These are phyloP conservation scores for Lentinula raphanica DNA, from an alignment of 768 basidiomycete species.

Conservation along the genomic window DNA sequence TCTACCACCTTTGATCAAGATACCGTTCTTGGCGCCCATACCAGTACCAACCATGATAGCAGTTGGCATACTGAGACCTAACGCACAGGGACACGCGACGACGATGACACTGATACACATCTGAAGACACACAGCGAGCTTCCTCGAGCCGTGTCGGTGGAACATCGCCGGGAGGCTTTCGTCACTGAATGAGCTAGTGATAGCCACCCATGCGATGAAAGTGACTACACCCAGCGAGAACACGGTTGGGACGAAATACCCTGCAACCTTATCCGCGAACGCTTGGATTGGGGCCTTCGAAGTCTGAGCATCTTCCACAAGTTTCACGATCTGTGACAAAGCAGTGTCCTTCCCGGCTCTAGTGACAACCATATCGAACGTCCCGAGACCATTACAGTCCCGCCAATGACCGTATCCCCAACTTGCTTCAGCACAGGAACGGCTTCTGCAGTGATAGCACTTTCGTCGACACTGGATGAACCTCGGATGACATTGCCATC, in stretches of 20 bases:
- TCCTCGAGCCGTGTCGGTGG: constrained; percentile 74
- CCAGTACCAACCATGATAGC: constrained; percentile 99
- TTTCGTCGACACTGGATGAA: constrained; percentile 88
- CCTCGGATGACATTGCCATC: constrained; percentile 89
- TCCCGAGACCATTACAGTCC: constrained; percentile 97
- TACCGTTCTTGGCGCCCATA: constrained; percentile 93
- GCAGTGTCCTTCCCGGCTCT: constrained; percentile 96
- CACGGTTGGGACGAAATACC: constrained; percentile 91
- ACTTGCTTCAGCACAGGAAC: constrained; percentile 79
- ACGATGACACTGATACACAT: constrained; percentile 98
- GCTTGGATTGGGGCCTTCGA: constrained; percentile 97
- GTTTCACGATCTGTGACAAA: constrained; percentile 89
- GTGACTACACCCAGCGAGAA: constrained; percentile 78
- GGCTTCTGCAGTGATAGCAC: constrained; percentile 94
- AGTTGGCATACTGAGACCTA: constrained; percentile 94
- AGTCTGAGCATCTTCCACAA: constrained; percentile 97
- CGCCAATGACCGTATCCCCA: constrained; percentile 89
- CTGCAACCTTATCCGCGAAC: constrained; percentile 91
- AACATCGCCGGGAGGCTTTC: constrained; percentile 78
- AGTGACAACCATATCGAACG: constrained; percentile 93
- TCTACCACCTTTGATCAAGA: constrained; percentile 94
- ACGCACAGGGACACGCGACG: constrained; percentile 96
- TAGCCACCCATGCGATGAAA: constrained; percentile 76
- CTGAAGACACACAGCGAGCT: constrained; percentile 88
- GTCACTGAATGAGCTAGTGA: constrained; percentile 54